Base-by-base conservation (phyloP, 2,329 filamentous ascomycete species). In the Paecilomyces formosus region DNA sequence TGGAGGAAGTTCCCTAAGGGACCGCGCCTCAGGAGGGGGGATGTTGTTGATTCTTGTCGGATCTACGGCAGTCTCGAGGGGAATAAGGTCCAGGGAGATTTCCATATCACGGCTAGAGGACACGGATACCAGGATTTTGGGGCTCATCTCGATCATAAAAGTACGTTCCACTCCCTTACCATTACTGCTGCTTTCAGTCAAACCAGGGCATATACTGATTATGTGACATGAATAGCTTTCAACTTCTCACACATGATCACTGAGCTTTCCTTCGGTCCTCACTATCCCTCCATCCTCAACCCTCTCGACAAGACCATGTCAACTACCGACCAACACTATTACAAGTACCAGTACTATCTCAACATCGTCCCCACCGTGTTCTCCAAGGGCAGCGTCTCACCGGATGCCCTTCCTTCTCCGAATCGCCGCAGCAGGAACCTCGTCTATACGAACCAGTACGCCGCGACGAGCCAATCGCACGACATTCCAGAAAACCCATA, bases 181-280 rank as follows among this genome's bases (percentile, higher is more conserved):
- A 22, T 39, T 53, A 3, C 24, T 26, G 6, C 50, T 50, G 52
- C 26, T 35, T 13, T 18, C 26, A 26, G 3, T 54, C 28, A 24
- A 54, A 35, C 33, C 58, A 22, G 59, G 30, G 31, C 22, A 35
- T 45, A 53, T n/a, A 22, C 50, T 58, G 22, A 30, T 24, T 55
- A 24, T 49, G 12, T 9, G 15, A n/a, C 35, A 45, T 21, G 18
- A 13, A 31, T 66, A 93, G 90, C 82, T 22, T 97, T 99, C 83
- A 97, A 99, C 82, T 99, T 99, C 82, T 93, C 91, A 31, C 94
- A 99, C 79, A 88, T 96, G 74, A 86, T 99, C 78, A 92, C 89
- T 68, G 94, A 99, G 75, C 85, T 99, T 66, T 97, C 92, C 59
- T 99, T 96, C 75, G 94, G 94, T 3, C 88, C 92, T n/a, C 96